A percentile compares a stretch with the other conserved stretches of the same genome.
phyloP scores from a whole-genome alignment of 2,329 filamentous ascomycete species.

The Nemania sp. region DNA sequence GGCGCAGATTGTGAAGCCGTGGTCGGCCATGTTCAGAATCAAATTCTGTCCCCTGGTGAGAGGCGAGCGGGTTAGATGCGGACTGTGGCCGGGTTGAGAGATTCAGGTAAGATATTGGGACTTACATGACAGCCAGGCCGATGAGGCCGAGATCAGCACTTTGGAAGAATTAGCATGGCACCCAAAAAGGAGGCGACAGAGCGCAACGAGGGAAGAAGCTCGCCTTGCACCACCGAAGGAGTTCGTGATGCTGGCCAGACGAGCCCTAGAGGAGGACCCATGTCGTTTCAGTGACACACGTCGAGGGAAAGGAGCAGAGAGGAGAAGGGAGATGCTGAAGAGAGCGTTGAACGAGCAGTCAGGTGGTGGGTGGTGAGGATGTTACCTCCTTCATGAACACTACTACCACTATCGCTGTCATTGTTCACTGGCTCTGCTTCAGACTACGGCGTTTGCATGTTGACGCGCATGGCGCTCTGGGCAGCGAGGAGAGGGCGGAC shows the following conservation, averaged over 20 bases:
- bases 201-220: conserved; percentile 34
- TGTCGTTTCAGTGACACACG: conserved; percentile 38
- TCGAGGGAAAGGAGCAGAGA: conserved; percentile 39
- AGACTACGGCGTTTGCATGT: not conserved
- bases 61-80: conserved; percentile 25
- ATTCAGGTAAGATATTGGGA: conserved; percentile 31
- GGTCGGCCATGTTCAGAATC: conserved; percentile 86
- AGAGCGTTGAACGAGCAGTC: conserved; percentile 30
- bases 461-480: conserved; percentile 6
- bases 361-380: conserved; percentile 20
- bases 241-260: conserved; percentile 70
- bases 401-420: conserved; percentile 6
- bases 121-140: conserved; percentile 86
- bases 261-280: conserved; percentile 62
- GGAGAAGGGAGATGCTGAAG: conserved; percentile 24
- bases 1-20: conserved; percentile 94
- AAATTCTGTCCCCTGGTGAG: conserved; percentile 72
- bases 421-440: conserved; percentile 6
- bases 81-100: not conserved
- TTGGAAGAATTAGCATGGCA: conserved; percentile 59
- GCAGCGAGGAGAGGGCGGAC: conserved; percentile 32
- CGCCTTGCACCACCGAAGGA: conserved; percentile 63
- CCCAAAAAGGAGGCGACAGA: conserved; percentile 32
- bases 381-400: not conserved
- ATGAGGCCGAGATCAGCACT: conserved; percentile 91